Evolutionary conservation across 1,284 basidiomycete genomes (phyloP).

Genomic region (Mycosarcoma mackinlayi): DNA sequence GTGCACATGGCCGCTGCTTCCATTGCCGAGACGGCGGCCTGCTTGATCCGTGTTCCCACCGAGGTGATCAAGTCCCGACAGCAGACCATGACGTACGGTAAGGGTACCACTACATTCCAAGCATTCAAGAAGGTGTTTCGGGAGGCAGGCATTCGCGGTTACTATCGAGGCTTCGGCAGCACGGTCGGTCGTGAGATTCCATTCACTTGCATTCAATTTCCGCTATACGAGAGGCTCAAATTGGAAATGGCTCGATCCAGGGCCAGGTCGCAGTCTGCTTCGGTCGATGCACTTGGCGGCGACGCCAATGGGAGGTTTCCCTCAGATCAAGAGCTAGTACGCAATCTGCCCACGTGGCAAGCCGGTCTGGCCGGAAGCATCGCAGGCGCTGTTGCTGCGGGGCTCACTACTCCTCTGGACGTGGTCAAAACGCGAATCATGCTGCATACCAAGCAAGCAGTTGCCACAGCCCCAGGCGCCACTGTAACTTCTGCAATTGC

Average conservation of each 20-base stretch:
- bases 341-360: conserved; percentile 77
- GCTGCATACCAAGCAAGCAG: conserved; percentile 74
- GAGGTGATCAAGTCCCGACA: conserved; percentile 90
- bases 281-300: neutral
- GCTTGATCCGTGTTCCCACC: conserved; percentile 90
- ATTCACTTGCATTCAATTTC: conserved; percentile 97
- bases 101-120: conserved; percentile 71
- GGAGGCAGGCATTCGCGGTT: conserved; percentile 76
- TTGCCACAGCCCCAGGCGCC: neutral
- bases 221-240: conserved; percentile 92
- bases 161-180: conserved; percentile 82
- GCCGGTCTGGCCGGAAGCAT: conserved; percentile 91
- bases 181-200: conserved; percentile 90
- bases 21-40: conserved; percentile 75
- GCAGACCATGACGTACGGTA: conserved; percentile 79
- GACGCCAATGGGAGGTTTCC: neutral
- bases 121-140: conserved; percentile 72
- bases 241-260: conserved; percentile 49
- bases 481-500: neutral
- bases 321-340: conserved; percentile 42
- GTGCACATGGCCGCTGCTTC: conserved; percentile 69
- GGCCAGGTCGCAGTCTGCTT: conserved; percentile 2
- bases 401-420: conserved; percentile 91
- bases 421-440: conserved; percentile 98
- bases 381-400: conserved; percentile 89